phyloP scores from a whole-genome alignment of 805 yeast species.

The Ogataea thermomethanolica region DNA sequence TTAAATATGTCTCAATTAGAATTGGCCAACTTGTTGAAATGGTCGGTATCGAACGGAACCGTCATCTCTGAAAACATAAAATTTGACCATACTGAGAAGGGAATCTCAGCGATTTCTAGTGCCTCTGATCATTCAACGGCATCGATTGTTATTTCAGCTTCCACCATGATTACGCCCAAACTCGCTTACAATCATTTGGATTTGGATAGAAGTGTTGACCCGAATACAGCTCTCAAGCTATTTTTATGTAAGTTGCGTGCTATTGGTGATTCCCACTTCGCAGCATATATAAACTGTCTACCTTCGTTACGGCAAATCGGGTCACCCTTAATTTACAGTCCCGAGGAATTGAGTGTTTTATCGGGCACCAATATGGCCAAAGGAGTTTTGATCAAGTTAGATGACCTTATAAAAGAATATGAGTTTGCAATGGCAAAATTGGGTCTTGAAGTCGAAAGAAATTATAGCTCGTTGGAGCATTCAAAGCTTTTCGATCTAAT shows the following conservation, averaged over 20 bases:
- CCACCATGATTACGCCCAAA: slow-evolving; percentile 16
- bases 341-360: slow-evolving; percentile 44
- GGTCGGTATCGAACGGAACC: slow-evolving; percentile 41
- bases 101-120: slow-evolving; percentile 31
- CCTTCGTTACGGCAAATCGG: slow-evolving; percentile 44
- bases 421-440: slow-evolving; percentile 4
- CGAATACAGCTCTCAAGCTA: slow-evolving; percentile 17
- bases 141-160: background rate
- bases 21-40: slow-evolving; percentile 10
- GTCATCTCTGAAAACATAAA: slow-evolving; percentile 33
- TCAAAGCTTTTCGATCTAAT: slow-evolving; percentile 6
- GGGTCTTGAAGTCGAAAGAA: background rate
- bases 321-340: slow-evolving; percentile 63
- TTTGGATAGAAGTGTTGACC: slow-evolving; percentile 2
- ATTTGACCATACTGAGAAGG: slow-evolving; percentile 33
- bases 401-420: slow-evolving; percentile 55
- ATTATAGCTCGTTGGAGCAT: slow-evolving; percentile 7
- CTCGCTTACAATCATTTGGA: slow-evolving; percentile 21
- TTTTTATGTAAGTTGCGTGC: slow-evolving; percentile 17
- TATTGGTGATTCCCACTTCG: background rate
- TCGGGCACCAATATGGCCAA: slow-evolving; percentile 60
- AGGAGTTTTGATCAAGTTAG: slow-evolving; percentile 44
- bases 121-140: background rate
- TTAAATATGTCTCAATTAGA: background rate
- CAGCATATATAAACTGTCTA: slow-evolving; percentile 45